These are phyloP conservation scores for Trifolium subterraneum DNA, from an alignment of 306 rosid genomes.

Conservation along the genomic window DNA sequence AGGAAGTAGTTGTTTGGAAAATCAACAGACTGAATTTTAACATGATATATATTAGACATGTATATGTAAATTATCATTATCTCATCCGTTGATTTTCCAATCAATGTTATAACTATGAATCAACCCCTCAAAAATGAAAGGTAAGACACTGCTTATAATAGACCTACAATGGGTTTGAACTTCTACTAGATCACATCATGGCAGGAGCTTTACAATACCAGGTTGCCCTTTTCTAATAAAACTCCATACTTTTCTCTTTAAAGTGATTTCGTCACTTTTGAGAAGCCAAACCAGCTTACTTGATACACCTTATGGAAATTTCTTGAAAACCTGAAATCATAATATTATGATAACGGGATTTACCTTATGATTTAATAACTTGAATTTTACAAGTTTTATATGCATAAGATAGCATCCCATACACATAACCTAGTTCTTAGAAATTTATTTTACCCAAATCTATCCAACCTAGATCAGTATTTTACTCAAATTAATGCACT, in stretches of 20 bases:
- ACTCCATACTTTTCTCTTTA: not conserved
- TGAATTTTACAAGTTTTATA: not conserved
- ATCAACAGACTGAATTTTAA: not conserved
- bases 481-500: conserved; percentile 28
- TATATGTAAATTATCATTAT: not conserved
- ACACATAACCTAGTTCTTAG: conserved; percentile 17
- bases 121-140: conserved; percentile 7
- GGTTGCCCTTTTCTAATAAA: not conserved
- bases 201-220: not conserved
- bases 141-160: not conserved
- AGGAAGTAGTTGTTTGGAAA: not conserved
- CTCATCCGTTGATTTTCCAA: conserved; percentile 4
- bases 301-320: conserved; percentile 17
- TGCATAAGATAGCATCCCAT: conserved; percentile 25
- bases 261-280: not conserved
- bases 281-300: conserved; percentile 2
- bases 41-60: not conserved
- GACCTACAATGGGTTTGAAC: conserved; percentile 3
- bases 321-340: conserved; percentile 30
- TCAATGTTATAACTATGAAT: conserved; percentile 2
- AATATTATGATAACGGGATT: conserved; percentile 26
- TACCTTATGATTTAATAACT: conserved; percentile 1
- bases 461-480: conserved; percentile 18
- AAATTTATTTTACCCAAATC: conserved; percentile 18
- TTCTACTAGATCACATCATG: not conserved